Evolutionary conservation across 371 early-diverging fungal genomes (phyloP).

Genomic region (Mucor circinelloides): DNA sequence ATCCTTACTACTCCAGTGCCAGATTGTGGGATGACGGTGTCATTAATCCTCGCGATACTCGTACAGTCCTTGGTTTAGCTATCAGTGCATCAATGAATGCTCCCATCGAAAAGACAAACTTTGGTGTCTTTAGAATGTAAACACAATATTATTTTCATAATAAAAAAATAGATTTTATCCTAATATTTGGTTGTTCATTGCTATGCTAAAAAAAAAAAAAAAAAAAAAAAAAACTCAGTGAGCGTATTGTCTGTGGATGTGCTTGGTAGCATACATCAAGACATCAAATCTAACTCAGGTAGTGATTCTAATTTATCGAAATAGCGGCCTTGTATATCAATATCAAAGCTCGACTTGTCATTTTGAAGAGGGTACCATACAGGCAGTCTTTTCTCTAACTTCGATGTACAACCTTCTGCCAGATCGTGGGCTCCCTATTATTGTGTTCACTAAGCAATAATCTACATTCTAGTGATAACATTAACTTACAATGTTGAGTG

Average conservation of each 20-base stretch:
- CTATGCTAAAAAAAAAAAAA: no score
- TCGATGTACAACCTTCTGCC: background rate
- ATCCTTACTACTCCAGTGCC: conserved; percentile 91
- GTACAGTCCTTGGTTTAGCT: conserved; percentile 85
- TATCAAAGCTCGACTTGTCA: background rate
- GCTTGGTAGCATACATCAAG: no score
- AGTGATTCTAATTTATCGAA: background rate
- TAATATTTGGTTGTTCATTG: background rate
- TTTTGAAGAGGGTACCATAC: background rate
- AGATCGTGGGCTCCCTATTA: background rate
- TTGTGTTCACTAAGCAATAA: background rate
- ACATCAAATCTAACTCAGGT: background rate
- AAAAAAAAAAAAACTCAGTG: no score
- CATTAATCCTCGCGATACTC: conserved; percentile 91
- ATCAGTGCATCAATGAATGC: conserved; percentile 84
- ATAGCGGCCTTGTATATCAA: background rate
- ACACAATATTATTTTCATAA: background rate
- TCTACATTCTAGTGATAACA: background rate
- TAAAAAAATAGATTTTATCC: background rate
- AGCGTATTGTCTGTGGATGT: no score
- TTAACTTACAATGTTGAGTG: conserved; percentile 62
- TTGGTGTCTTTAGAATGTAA: conserved; percentile 98
- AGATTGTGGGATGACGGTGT: conserved; percentile 98
- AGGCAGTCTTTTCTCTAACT: background rate
- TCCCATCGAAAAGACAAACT: conserved; percentile 76